Evolutionary conservation across 768 basidiomycete species (phyloP), one percentile per base, ranked within the genome.

Genomic region (Boletellus ananas): DNA sequence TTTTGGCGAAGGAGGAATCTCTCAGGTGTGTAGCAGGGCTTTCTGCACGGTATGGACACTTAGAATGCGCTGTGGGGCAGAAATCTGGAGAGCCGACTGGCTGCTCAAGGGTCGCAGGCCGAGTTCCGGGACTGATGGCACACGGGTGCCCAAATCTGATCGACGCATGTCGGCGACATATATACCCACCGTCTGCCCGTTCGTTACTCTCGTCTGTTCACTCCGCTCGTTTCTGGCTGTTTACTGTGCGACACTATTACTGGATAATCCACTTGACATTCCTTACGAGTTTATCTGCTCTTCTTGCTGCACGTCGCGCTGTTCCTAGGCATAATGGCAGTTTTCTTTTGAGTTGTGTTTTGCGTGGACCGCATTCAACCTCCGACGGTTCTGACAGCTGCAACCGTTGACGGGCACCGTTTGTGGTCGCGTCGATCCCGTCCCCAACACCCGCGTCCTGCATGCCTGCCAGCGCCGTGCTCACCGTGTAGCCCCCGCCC

Each of bases 1-100:
- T 98, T 54, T 73, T 96, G 62, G 96, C 95, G 35, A 96, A 95
- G 69, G 95, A 96, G 68, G 94, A 96, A 70, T 89, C 90, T 38
- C 87, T 92, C 61, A 81, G 88, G 87, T 89, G 53, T 46, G 79
- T 55, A 47, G 47, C n/a, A 47, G 16, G 9, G 21, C 25, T 17
- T 43, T 40, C 10, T 17, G 35, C 20, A 43, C 27, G 14, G 31
- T 27, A 8, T n/a, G 1, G 3, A 20, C 3, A 20, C 34, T 51
- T 11, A 51, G 38, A 23, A n/a, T 10, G 25, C 50, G 18, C 50
- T 40, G 21, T 35, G 35, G 10, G 34, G 49, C 62, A 90, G 89
- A 70, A 93, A 93, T 71, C 69, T 93, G 72, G 90, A 93, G 75
- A 92, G 87, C 64, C 86, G 90, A 53, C 80, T 93, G 59, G 90